Evolutionary conservation across 1,284 basidiomycete species (phyloP).

Genomic region (Puccinia polysora): DNA sequence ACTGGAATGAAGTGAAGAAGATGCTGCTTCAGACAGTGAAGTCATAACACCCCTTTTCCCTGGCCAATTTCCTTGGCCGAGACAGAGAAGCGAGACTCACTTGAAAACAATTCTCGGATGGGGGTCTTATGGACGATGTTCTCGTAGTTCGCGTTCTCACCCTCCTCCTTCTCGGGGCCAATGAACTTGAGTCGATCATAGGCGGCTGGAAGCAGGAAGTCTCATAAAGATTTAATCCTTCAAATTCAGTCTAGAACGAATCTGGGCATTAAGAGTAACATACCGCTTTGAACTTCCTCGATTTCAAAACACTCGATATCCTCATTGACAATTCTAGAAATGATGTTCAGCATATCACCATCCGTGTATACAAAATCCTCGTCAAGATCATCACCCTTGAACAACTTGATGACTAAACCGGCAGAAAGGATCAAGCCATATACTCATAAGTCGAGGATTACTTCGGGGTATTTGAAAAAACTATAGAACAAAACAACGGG

Average conservation of each 20-base stretch:
- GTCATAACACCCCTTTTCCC: neutral
- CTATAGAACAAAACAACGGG: no score
- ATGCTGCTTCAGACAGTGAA: neutral
- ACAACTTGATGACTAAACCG: conserved; percentile 24
- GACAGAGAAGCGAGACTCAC: neutral
- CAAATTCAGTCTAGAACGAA: neutral
- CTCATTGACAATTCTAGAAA: conserved; percentile 6
- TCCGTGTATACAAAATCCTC: conserved; percentile 16
- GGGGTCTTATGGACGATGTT: conserved; percentile 22
- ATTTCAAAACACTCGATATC: conserved; percentile 20
- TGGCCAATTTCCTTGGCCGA: neutral
- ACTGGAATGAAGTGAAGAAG: neutral
- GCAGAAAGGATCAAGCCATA: no score
- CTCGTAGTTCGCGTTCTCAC: neutral
- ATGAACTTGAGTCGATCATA: neutral
- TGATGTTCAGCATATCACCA: neutral
- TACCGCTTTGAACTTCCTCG: conserved; percentile 18
- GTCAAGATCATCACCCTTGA: neutral
- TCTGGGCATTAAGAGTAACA: neutral
- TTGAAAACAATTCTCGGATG: conserved; percentile 18
- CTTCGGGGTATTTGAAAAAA: no score
- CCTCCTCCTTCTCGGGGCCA: neutral
- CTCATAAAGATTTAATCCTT: neutral
- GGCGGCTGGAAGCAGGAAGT: neutral
- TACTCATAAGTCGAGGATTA: no score